phyloP scores from a whole-genome alignment of 2,329 filamentous ascomycete species.

The Exophiala mesophila region DNA sequence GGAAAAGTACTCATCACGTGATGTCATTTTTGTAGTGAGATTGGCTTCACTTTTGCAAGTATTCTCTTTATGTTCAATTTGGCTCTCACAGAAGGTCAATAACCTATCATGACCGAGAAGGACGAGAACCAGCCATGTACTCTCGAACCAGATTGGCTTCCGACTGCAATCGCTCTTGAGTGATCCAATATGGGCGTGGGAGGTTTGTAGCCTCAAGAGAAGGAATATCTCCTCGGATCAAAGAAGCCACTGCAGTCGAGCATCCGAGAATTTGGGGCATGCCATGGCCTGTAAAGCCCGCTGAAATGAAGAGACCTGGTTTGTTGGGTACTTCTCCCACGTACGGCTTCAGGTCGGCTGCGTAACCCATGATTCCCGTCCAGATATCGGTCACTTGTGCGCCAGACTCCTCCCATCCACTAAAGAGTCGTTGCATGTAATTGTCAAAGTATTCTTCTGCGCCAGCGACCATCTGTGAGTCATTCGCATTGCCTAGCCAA shows the following conservation, averaged over 20 bases:
- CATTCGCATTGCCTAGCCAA: slow-evolving; percentile 45
- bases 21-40: no score
- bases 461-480: slow-evolving; percentile 36
- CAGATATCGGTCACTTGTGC: slow-evolving; percentile 32
- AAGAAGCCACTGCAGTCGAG: slow-evolving; percentile 51
- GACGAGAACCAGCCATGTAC: slow-evolving; percentile 20
- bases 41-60: no score
- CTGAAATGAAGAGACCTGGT: slow-evolving; percentile 50
- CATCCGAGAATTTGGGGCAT: slow-evolving; percentile 57
- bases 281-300: slow-evolving; percentile 62
- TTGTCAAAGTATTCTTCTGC: slow-evolving; percentile 36
- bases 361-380: slow-evolving; percentile 51
- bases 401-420: slow-evolving; percentile 37
- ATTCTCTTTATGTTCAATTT: no score
- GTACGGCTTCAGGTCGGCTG: slow-evolving; percentile 47
- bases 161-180: slow-evolving; percentile 25
- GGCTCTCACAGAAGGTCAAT: no score
- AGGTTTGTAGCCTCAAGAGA: slow-evolving; percentile 30
- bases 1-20: no score
- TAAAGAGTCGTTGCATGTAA: slow-evolving; percentile 36
- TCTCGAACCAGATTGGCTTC: slow-evolving; percentile 12
- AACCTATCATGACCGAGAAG: background rate
- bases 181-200: slow-evolving; percentile 34
- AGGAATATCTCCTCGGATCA: slow-evolving; percentile 19
- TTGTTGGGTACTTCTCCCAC: slow-evolving; percentile 47